phyloP scores from a whole-genome alignment of 179 eudicot genomes.

The Sideroxylon spinosum region DNA sequence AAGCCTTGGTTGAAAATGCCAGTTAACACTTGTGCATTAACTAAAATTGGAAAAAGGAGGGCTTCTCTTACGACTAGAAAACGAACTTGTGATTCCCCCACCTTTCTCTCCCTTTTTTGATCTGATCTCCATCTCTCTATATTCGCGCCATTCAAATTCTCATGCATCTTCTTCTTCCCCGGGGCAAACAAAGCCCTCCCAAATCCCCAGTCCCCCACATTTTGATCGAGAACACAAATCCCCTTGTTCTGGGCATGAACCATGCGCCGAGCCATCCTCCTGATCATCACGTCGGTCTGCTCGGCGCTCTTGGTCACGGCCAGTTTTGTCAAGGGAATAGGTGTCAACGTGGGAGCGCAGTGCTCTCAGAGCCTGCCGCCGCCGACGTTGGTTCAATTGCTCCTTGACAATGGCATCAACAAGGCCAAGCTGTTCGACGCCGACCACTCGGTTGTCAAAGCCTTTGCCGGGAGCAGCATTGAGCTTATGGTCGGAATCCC shows the following conservation, averaged over 20 bases:
- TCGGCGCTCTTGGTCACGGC: conserved; percentile 20
- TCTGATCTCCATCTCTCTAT: too few relatives aligned
- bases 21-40: too few relatives aligned
- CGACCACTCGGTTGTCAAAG: conserved; percentile 36
- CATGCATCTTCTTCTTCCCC: too few relatives aligned
- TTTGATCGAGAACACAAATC: too few relatives aligned
- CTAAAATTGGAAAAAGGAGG: too few relatives aligned
- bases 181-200: too few relatives aligned
- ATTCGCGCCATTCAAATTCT: too few relatives aligned
- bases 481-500: conserved; percentile 76
- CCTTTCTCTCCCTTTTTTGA: too few relatives aligned
- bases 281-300: conserved; percentile 2
- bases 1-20: too few relatives aligned
- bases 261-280: conserved; percentile 42
- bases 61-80: too few relatives aligned
- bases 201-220: too few relatives aligned
- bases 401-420: conserved; percentile 55
- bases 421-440: conserved; percentile 68
- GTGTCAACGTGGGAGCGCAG: conserved; percentile 73
- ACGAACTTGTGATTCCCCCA: too few relatives aligned
- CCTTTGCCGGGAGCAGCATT: conserved; percentile 54
- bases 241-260: conserved; percentile 8
- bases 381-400: conserved; percentile 38
- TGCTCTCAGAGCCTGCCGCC: conserved; percentile 50
- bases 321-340: conserved; percentile 28